These are phyloP conservation scores for Auricularia auricula-judae DNA, from an alignment of 768 basidiomycete species.

Conservation along the genomic window DNA sequence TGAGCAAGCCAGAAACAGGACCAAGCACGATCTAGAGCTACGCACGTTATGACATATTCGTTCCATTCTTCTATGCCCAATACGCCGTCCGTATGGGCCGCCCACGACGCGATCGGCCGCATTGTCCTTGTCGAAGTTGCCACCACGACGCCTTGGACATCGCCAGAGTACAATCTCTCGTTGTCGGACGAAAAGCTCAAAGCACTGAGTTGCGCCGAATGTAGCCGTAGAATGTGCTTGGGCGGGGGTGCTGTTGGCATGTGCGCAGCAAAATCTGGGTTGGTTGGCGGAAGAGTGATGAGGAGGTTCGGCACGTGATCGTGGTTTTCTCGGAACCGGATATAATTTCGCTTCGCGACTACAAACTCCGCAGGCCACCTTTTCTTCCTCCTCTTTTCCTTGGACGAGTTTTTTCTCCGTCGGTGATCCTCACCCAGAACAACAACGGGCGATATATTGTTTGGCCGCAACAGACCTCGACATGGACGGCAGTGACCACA, in stretches of 20 bases:
- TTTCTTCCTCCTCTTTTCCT: too few relatives aligned
- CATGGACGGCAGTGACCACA: too few relatives aligned
- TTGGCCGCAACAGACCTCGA: too few relatives aligned
- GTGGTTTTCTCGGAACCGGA: too few relatives aligned
- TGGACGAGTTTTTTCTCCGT: too few relatives aligned
- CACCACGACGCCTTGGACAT: constrained; percentile 64
- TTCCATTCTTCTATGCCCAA: constrained; percentile 72
- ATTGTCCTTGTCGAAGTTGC: constrained; percentile 67
- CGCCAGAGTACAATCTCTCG: constrained; percentile 78
- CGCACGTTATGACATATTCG: constrained; percentile 63
- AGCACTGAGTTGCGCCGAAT: constrained; percentile 49
- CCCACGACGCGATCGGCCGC: constrained; percentile 66
- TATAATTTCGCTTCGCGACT: too few relatives aligned
- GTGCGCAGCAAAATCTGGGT: too few relatives aligned
- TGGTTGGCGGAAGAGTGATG: too few relatives aligned
- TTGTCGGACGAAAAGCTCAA: constrained; percentile 61
- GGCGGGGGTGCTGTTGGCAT: constrained; percentile 25
- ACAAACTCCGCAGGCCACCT: too few relatives aligned
- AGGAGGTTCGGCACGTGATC: too few relatives aligned
- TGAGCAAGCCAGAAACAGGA: neutral
- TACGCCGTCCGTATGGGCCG: constrained; percentile 66
- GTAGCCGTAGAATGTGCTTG: constrained; percentile 49
- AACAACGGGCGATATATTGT: too few relatives aligned
- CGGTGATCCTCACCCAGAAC: too few relatives aligned
- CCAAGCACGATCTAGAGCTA: constrained; percentile 9